phyloP scores from a whole-genome alignment of 2,329 filamentous ascomycete species.

The Pseudogymnoascus sp. region DNA sequence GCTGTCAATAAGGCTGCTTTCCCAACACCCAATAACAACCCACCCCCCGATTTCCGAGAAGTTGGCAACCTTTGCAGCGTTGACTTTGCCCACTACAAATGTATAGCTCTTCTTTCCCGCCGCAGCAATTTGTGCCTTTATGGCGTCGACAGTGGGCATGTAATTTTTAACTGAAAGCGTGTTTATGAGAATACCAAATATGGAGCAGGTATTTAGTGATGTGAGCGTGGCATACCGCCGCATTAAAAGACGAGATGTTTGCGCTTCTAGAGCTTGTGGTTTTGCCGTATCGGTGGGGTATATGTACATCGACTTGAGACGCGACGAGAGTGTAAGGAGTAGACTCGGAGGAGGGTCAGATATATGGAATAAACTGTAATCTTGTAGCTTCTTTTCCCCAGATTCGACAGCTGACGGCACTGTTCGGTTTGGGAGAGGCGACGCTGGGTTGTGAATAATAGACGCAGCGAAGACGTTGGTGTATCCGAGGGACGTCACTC shows the following conservation, averaged over 20 bases:
- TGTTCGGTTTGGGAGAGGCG: slow-evolving; percentile 75
- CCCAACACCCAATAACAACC: slow-evolving; percentile 98
- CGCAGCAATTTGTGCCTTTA: slow-evolving; percentile 63
- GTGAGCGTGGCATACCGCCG: slow-evolving; percentile 85
- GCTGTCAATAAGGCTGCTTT: slow-evolving; percentile 85
- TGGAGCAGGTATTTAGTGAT: slow-evolving; percentile 67
- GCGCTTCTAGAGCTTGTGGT: slow-evolving; percentile 30
- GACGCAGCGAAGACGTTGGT: slow-evolving; percentile 58
- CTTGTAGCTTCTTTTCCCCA: slow-evolving; percentile 33
- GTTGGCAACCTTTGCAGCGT: slow-evolving; percentile 91
- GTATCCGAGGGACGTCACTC: slow-evolving; percentile 60
- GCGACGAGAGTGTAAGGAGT: slow-evolving; percentile 77
- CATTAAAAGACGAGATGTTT: slow-evolving; percentile 53
- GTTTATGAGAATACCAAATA: slow-evolving; percentile 93
- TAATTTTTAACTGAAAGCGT: slow-evolving; percentile 91
- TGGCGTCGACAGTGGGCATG: slow-evolving; percentile 66
- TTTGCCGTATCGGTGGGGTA: slow-evolving; percentile 48
- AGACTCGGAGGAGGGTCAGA: slow-evolving; percentile 76
- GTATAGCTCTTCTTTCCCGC: slow-evolving; percentile 94
- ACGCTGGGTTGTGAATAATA: slow-evolving; percentile 70
- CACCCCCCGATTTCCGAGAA: slow-evolving; percentile 93
- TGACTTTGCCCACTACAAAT: slow-evolving; percentile 93
- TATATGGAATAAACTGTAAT: slow-evolving; percentile 70
- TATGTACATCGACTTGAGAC: slow-evolving; percentile 71
- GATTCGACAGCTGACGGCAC: slow-evolving; percentile 44